Base-by-base conservation (phyloP, 371 early-diverging fungal genomes). In the Mucor irregularis region DNA sequence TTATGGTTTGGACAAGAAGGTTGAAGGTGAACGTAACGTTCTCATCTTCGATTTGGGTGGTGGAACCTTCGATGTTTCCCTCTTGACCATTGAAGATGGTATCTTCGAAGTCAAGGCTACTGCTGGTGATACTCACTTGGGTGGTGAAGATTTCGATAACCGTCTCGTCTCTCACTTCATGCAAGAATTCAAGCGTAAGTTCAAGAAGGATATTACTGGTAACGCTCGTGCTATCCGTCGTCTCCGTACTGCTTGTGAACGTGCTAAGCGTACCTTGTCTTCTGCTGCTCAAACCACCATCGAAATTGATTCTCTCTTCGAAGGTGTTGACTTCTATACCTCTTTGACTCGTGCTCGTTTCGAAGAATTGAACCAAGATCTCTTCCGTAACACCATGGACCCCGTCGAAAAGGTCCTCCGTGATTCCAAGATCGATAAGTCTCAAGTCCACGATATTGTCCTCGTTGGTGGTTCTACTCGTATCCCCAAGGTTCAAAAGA, bases 401-500 rank as follows among this genome's bases (percentile, higher is more conserved):
- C 95, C 88, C 60, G 91, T 91, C 56, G 87, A 88, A 38, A 78
- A 85, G 56, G 92, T 91, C 39, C 90, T 94, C 65, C 87, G 89
- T 76, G 95, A 96, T 82, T 84, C 95, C 73, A 88, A 95, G 91
- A 85, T 94, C 64, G 94, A 92, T 73, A 99, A 98, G 88, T 65
- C 80, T 62, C 62, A 79, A 48, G 93, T 99, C 60, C 80, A 96
- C 73, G 97, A 98, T 72, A 95, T 99, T 68, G 96, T 99, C 65
- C 83, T 99, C 30, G 99, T 99, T 66, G 99, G 99, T 80, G 99
- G 99, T 69, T 97, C 98, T 67, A 98, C 99, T 61, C 98, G 99
- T 90, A 99, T 99, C 79, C 99, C 99, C 81, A 98, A 95, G 90
- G 92, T 99, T 66, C 97, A 96, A 81, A 91, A 97, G 84, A 85